Conservation (phyloP, 139 green algal species). For the Trebouxia sp. region DNA sequence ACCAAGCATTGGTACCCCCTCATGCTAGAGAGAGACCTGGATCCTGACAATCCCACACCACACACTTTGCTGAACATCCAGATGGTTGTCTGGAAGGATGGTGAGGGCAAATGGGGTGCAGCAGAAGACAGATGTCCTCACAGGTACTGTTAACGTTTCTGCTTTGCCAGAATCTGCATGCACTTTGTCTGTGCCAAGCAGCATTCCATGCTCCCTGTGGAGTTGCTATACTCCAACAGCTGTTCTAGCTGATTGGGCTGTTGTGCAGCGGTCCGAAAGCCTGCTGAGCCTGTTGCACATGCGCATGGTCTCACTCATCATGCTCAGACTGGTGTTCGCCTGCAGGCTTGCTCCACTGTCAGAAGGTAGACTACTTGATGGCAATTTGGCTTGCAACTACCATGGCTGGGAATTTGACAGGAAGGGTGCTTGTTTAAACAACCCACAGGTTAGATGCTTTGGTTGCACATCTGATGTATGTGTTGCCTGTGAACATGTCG, state of each 20-base stretch:
- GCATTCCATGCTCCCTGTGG: too few relatives aligned
- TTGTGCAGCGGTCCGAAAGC: too few relatives aligned
- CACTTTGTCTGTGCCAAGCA: too few relatives aligned
- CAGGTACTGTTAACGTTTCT: too few relatives aligned
- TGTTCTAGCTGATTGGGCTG: too few relatives aligned
- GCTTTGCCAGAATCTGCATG: too few relatives aligned
- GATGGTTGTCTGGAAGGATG: neutral
- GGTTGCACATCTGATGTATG: too few relatives aligned
- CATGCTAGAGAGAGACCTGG: neutral
- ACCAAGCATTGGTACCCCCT: slow-evolving; percentile 2
- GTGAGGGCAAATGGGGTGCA: neutral
- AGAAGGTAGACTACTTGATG: neutral
- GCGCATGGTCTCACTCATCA: too few relatives aligned
- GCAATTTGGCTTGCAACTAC: slow-evolving; percentile 11
- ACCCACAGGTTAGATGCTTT: neutral
- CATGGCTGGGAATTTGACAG: slow-evolving; percentile 17
- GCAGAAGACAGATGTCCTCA: neutral
- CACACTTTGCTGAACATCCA: neutral
- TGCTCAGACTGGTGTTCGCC: neutral
- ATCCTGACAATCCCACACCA: neutral
- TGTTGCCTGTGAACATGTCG: too few relatives aligned
- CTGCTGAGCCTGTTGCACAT: neutral
- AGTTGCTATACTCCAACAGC: too few relatives aligned
- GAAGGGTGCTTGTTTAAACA: neutral
- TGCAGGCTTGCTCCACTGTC: neutral